Conservation (phyloP, 768 basidiomycete genomes). For the Leccinellum rugosiceps region DNA sequence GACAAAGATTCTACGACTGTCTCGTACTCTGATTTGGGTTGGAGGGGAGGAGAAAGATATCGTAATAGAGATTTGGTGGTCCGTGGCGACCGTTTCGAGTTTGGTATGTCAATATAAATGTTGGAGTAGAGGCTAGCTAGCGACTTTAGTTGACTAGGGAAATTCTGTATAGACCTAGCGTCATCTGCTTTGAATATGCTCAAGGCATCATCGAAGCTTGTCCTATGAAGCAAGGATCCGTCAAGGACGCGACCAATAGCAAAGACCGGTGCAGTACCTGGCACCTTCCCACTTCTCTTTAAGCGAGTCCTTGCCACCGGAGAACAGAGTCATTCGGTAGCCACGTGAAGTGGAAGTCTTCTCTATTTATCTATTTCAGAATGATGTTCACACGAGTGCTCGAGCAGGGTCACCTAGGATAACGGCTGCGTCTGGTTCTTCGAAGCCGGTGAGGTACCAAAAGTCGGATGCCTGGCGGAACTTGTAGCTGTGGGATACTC, state of each 20-base stretch:
- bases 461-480: conserved; percentile 91
- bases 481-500: conserved; percentile 66
- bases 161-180: conserved; percentile 52
- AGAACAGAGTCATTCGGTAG: conserved; percentile 86
- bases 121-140: conserved; percentile 47
- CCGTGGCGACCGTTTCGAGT: conserved; percentile 36
- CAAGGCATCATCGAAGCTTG: conserved; percentile 62
- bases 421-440: conserved; percentile 88
- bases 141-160: conserved; percentile 57
- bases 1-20: conserved; percentile 53
- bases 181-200: conserved; percentile 77
- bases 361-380: conserved; percentile 41
- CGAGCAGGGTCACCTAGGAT: conserved; percentile 58
- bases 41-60: conserved; percentile 35
- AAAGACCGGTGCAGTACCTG: conserved; percentile 36
- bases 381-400: not conserved
- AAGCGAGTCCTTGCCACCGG: conserved; percentile 63
- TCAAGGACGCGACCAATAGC: not conserved
- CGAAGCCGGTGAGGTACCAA: conserved; percentile 95
- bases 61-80: conserved; percentile 57
- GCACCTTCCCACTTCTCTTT: conserved; percentile 95
- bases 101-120: conserved; percentile 52
- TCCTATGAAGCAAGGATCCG: conserved; percentile 37
- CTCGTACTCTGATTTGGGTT: conserved; percentile 47
- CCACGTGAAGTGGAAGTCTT: conserved; percentile 69